phyloP scores from a whole-genome alignment of 1,139 yeast species.

The Candida sojae region DNA sequence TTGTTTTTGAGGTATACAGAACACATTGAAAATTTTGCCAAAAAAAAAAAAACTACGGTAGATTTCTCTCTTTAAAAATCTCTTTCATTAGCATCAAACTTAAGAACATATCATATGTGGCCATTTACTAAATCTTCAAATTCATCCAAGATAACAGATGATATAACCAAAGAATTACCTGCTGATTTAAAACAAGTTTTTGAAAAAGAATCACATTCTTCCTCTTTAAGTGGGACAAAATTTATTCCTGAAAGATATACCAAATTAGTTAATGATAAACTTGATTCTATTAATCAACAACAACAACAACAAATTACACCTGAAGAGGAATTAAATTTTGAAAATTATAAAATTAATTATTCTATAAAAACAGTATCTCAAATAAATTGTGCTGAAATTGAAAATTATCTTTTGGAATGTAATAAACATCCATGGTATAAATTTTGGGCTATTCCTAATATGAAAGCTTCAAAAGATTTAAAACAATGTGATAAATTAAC shows the following conservation, averaged over 20 bases:
- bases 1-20: too few relatives aligned
- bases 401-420: constrained; percentile 39
- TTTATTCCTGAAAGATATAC: constrained; percentile 31
- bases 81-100: not conserved
- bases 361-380: constrained; percentile 25
- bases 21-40: not conserved
- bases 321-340: constrained; percentile 30
- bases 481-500: constrained; percentile 35
- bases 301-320: constrained; percentile 9
- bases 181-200: constrained; percentile 35
- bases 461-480: constrained; percentile 4
- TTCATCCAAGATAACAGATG: constrained; percentile 22
- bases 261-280: constrained; percentile 29
- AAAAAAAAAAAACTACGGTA: not conserved
- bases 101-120: constrained; percentile 19
- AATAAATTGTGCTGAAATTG: constrained; percentile 47
- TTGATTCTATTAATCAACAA: constrained; percentile 19
- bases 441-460: constrained; percentile 1
- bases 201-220: constrained; percentile 26
- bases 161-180: constrained; percentile 32
- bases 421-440: constrained; percentile 19
- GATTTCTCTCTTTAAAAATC: too few relatives aligned
- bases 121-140: constrained; percentile 18
- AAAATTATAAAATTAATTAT: constrained; percentile 33
- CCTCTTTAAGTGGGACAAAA: constrained; percentile 15